A percentile compares a stretch with the other conserved stretches of the same genome.
Evolutionary conservation across 805 yeast species (phyloP).

Genomic region (Kazachstania africana): DNA sequence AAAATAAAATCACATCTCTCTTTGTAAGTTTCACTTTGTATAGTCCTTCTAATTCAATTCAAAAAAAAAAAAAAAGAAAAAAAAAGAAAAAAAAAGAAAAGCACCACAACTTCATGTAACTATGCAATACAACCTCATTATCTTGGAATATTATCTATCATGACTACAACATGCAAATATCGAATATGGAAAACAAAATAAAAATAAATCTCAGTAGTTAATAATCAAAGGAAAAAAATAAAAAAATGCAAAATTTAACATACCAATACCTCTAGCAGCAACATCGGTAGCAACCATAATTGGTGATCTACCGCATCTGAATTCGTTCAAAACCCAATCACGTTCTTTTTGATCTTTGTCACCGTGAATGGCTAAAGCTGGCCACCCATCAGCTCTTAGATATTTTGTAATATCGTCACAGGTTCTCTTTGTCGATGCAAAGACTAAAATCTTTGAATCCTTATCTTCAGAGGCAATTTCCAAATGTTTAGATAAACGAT

Average conservation of each 20-base stretch:
- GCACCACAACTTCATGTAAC: too few species aligned
- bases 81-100: too few species aligned
- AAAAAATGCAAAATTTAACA: slow-evolving; percentile 32
- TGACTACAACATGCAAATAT: too few species aligned
- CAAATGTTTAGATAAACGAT: slow-evolving; percentile 71
- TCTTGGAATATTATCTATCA: background rate
- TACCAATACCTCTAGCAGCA: slow-evolving; percentile 99
- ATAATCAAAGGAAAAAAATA: slow-evolving; percentile 2
- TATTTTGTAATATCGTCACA: slow-evolving; percentile 91
- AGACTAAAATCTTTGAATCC: slow-evolving; percentile 71
- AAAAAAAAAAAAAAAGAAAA: too few species aligned
- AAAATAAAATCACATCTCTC: too few species aligned
- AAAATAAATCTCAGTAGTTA: slow-evolving; percentile 8
- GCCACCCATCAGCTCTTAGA: slow-evolving; percentile 96
- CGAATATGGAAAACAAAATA: too few species aligned
- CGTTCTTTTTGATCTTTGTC: slow-evolving; percentile 96
- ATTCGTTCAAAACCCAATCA: slow-evolving; percentile 95
- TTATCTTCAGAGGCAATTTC: slow-evolving; percentile 63
- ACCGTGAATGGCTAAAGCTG: slow-evolving; percentile 97
- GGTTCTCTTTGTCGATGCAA: slow-evolving; percentile 94
- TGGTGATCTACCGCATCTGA: slow-evolving; percentile 85
- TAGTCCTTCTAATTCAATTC: too few species aligned
- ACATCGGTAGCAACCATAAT: slow-evolving; percentile 99
- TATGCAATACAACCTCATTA: too few species aligned
- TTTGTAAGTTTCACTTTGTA: too few species aligned